Percentiles rank a stretch among this genome's conserved stretches.
phyloP scores from a whole-genome alignment of 164 flowering plant species.

The Macadamia tetraphylla region DNA sequence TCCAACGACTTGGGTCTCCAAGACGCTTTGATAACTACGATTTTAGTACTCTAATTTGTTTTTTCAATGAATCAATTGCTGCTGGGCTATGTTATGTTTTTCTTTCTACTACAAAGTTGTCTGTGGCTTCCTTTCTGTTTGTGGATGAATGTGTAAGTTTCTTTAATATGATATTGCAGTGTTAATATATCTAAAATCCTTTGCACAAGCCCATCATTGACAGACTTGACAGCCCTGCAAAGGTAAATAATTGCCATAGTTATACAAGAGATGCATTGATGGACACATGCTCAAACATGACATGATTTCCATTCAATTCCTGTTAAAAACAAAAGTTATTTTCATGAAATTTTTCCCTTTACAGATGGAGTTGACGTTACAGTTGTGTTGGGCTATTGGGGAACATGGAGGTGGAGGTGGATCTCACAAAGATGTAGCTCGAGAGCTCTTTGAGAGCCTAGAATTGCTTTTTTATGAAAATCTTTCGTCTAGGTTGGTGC shows the following conservation, averaged over 20 bases:
- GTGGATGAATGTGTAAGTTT: neutral
- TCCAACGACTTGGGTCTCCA: too few relatives aligned
- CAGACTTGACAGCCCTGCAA: constrained; percentile 77
- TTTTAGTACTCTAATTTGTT: too few relatives aligned
- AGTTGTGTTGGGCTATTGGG: constrained; percentile 97
- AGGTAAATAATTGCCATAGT: constrained; percentile 34
- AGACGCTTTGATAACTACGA: too few relatives aligned
- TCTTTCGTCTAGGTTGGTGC: constrained; percentile 74
- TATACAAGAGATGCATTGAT: neutral
- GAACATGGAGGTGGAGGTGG: constrained; percentile 99
- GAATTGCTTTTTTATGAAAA: constrained; percentile 92
- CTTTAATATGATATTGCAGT: neutral
- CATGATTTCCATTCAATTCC: neutral
- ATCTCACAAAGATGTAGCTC: constrained; percentile 84
- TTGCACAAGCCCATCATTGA: constrained; percentile 92
- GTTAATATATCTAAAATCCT: constrained; percentile 8
- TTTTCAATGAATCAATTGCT: too few relatives aligned
- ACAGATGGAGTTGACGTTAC: constrained; percentile 83
- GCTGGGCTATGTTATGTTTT: too few relatives aligned
- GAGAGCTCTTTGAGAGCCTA: constrained; percentile 90
- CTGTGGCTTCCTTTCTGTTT: neutral
- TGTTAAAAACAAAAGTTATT: neutral
- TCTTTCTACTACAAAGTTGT: neutral
- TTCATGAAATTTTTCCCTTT: constrained; percentile 3
- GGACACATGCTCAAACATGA: neutral